Evolutionary conservation across 2,329 filamentous ascomycete species (phyloP), one percentile per base, ranked within the genome.

Genomic region (Alternaria gaisen): DNA sequence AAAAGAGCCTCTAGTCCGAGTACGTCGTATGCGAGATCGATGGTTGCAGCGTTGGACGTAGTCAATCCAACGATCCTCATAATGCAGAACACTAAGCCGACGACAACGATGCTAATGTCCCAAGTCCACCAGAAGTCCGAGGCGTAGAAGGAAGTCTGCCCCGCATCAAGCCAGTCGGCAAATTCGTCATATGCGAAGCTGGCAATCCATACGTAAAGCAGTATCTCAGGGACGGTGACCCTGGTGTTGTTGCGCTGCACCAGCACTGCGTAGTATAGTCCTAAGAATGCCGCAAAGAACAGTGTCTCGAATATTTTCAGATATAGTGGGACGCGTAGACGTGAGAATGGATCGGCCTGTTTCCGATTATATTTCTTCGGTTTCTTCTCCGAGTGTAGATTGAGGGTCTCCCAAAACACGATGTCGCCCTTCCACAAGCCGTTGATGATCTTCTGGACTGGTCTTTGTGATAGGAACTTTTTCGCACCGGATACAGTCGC

Each of bases 1-100:
- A 97, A 94, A 10, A 97, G 84, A 0, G 93, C 94, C 77, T 97
- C 92, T 14, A 97, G 83, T 0, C 93, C 90, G 22, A 97, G 83
- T n/a, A 97, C 89, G 72, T 97, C 92, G 76, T 97, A 97, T 1
- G 93, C 90, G 3, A 90, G 83, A 61, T 95, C 90, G 47, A 90
- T 90, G n/a, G 92, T 85, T 16, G 83, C 79, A 10, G 82, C 78
- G 65, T 89, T 87, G 22, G 86, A 77, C 53, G 85, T 86, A 22
- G 83, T 83, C 26, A 94, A 76, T 0, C 92, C 92, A 51, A 92
- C 80, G 28, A 89, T 83, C 50, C 92, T 84, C 47, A 92, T 80
- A 14, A 90, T 78, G 52, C 91, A 87, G 80, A 94, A 97, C 1
- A 87, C 80, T 52, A 90, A 79, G 1, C 90, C 90, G 50, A 91